phyloP scores from a whole-genome alignment of 257 asterid genomes.

The Osmanthus fragrans region DNA sequence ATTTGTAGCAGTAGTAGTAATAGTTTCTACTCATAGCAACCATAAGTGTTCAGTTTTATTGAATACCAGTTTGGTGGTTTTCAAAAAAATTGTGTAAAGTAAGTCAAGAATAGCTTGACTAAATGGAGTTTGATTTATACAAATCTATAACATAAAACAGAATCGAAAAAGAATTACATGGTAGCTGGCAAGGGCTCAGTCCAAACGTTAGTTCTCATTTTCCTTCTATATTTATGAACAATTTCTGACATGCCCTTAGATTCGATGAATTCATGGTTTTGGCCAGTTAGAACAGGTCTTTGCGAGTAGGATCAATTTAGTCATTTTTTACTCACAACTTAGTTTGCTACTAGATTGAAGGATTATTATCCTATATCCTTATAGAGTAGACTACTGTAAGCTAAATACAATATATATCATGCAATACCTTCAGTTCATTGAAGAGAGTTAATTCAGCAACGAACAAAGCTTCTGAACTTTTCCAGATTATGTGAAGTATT shows the following conservation, averaged over 20 bases:
- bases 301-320: background rate
- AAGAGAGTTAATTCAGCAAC: background rate
- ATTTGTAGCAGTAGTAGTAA: too few species aligned
- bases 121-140: background rate
- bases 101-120: background rate
- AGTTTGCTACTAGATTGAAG: background rate
- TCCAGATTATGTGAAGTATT: background rate
- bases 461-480: background rate
- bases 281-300: background rate
- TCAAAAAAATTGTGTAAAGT: background rate
- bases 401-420: background rate
- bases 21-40: too few species aligned
- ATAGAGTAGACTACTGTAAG: too few species aligned
- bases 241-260: background rate
- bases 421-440: background rate
- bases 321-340: too few species aligned
- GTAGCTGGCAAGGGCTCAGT: background rate
- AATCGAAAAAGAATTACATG: background rate
- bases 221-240: background rate
- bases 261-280: background rate
- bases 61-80: background rate
- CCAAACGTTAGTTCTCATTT: background rate
- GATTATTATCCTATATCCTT: too few species aligned
- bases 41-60: too few species aligned
- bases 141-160: background rate